Conservation (phyloP, 2,329 filamentous ascomycete species). For the Talaromyces albobiverticillius region DNA sequence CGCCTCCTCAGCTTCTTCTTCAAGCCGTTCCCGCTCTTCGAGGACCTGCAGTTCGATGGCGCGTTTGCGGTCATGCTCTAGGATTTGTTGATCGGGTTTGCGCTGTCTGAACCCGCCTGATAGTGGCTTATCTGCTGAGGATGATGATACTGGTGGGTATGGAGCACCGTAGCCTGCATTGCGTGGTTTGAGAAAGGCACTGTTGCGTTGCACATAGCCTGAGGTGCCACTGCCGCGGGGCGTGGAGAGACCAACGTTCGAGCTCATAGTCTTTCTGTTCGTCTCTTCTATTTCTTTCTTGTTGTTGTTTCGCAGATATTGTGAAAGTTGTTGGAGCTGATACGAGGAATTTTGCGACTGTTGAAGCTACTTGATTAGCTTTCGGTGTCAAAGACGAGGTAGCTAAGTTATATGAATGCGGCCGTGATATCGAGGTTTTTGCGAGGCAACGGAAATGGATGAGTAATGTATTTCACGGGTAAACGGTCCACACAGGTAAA, state of each 20-base stretch:
- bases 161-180: conserved; percentile 66
- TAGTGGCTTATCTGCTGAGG: conserved; percentile 18
- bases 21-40: conserved; percentile 83
- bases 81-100: conserved; percentile 84
- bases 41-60: conserved; percentile 92
- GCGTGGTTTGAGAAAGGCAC: conserved; percentile 81
- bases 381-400: no score
- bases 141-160: conserved; percentile 54
- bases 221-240: conserved; percentile 94
- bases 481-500: no score
- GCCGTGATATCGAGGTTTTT: no score
- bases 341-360: no score
- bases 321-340: no score
- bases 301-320: neutral
- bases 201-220: conserved; percentile 95
- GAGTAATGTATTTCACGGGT: no score
- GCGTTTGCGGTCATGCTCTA: conserved; percentile 89
- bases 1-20: conserved; percentile 68
- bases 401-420: no score
- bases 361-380: no score
- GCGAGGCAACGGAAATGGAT: no score
- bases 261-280: conserved; percentile 65
- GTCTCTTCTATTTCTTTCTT: neutral
- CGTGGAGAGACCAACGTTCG: conserved; percentile 93
- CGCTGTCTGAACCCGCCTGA: conserved; percentile 62